Evolutionary conservation across 164 flowering plant genomes (phyloP).

Genomic region (Annona squamosa): DNA sequence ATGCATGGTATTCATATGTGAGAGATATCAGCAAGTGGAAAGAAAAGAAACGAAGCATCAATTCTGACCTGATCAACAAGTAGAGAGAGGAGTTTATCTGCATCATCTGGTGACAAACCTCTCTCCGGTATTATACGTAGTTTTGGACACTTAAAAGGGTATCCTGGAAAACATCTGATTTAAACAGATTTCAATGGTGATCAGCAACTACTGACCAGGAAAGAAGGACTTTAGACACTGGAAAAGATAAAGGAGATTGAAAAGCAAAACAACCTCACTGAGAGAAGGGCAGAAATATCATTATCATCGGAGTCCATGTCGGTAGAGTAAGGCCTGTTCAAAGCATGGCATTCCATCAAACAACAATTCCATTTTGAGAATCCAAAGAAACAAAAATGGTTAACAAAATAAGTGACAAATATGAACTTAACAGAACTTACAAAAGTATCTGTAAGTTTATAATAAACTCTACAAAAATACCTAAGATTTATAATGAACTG

Average conservation of each 20-base stretch:
- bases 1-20: neutral
- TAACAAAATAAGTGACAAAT: too few relatives aligned
- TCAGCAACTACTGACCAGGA: neutral
- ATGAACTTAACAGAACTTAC: neutral
- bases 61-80: constrained; percentile 72
- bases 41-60: constrained; percentile 2
- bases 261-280: constrained; percentile 49
- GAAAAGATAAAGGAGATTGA: neutral
- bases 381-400: neutral
- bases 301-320: constrained; percentile 63
- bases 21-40: neutral
- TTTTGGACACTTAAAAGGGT: constrained; percentile 90
- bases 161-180: constrained; percentile 77
- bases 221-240: neutral
- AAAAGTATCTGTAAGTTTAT: neutral
- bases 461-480: constrained; percentile 20
- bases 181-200: neutral
- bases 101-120: constrained; percentile 59
- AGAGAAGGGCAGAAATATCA: constrained; percentile 61
- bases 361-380: neutral
- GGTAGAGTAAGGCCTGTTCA: constrained; percentile 76
- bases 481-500: constrained; percentile 62
- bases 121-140: constrained; percentile 66
- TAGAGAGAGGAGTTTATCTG: constrained; percentile 58
- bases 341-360: constrained; percentile 10